Conservation (phyloP, 768 basidiomycete genomes). For the Trametes cinnabarina region DNA sequence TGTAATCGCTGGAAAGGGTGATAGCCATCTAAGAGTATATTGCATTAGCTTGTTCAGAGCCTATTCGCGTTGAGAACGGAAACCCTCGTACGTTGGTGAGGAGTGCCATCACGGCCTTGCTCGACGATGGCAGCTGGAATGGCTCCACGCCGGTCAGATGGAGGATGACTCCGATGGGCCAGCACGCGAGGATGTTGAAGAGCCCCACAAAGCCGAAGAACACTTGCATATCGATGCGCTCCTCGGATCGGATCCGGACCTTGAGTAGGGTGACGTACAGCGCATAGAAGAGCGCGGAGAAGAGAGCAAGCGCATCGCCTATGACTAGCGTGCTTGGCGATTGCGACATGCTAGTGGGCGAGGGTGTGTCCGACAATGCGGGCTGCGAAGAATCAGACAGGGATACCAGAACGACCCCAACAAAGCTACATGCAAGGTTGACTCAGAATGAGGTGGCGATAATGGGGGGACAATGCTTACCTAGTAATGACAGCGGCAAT, state of each 20-base stretch:
- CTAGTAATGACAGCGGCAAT: constrained; percentile 75
- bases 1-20: constrained; percentile 79
- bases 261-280: constrained; percentile 89
- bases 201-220: constrained; percentile 95
- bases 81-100: constrained; percentile 51
- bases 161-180: constrained; percentile 77
- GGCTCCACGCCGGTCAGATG: constrained; percentile 69
- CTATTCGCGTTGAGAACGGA: background rate
- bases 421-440: constrained; percentile 48
- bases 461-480: constrained; percentile 39
- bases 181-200: constrained; percentile 72
- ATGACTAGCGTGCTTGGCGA: constrained; percentile 43
- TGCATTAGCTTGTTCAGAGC: background rate
- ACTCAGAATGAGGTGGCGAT: background rate
- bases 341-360: constrained; percentile 18
- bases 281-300: constrained; percentile 88
- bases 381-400: constrained; percentile 66
- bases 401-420: constrained; percentile 86
- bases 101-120: constrained; percentile 47
- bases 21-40: constrained; percentile 64
- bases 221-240: constrained; percentile 86
- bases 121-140: constrained; percentile 67
- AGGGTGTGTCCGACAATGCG: constrained; percentile 12
- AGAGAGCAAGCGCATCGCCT: constrained; percentile 81
- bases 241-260: constrained; percentile 77